Evolutionary conservation across 2,329 filamentous ascomycete genomes (phyloP), one percentile per base, ranked within the genome.

Genomic region (Periglandula ipomoeae): DNA sequence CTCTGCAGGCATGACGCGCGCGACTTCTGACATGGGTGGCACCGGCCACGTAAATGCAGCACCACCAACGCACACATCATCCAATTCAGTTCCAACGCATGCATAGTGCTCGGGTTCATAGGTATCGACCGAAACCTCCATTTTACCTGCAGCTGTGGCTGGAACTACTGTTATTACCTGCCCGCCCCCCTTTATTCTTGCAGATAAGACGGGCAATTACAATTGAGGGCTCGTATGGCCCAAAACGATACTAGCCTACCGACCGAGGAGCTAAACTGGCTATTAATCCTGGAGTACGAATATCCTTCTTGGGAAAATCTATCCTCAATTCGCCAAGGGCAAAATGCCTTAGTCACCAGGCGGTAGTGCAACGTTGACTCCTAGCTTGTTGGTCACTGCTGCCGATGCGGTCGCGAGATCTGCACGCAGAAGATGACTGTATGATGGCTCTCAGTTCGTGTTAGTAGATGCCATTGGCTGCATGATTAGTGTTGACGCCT

Each of bases 21-120:
- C 30, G 30, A 32, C 30, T 32, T n/a, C n/a, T n/a, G n/a, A 30
- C 51, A 53, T 51, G 51, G 51, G 45, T 53, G 46, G 49, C 49
- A 53, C 51, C 49, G 51, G 43, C 49, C 49, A 53, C 17, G 37
- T 4, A 32, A 32, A 15, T n/a, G n/a, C n/a, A n/a, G 15, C 43
- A 34, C 19, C 43, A 19, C 43, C 27, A 32, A 35, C 22, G 20
- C 39, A 26, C 23, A 13, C 13, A n/a, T n/a, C n/a, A n/a, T n/a
- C n/a, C n/a, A n/a, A n/a, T n/a, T n/a, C n/a, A n/a, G n/a, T n/a
- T n/a, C n/a, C n/a, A n/a, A n/a, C n/a, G n/a, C 39, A 42, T 42
- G 39, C 22, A 15, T 22, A 26, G 20, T n/a, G 20, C 23, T 17
- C 13, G 23, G 7, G 8, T 42, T 26, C 20, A 10, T 15, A 24